Evolutionary conservation across 306 rosid genomes (phyloP).

Genomic region (Lathyrus oleraceus): DNA sequence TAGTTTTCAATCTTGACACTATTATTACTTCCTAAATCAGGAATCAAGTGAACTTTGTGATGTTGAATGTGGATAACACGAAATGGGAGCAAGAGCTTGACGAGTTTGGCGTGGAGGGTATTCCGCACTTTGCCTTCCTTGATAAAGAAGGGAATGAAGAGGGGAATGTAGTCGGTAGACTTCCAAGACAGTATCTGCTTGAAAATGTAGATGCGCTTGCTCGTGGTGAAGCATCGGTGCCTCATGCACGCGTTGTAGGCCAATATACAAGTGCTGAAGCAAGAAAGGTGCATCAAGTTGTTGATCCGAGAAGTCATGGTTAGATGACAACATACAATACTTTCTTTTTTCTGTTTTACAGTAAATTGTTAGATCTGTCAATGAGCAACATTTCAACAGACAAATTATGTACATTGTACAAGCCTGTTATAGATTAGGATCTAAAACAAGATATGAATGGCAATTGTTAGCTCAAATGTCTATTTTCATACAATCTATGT

Average conservation of each 20-base stretch:
- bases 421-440: slow-evolving; percentile 24
- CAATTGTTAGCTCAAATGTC: slow-evolving; percentile 16
- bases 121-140: slow-evolving; percentile 93
- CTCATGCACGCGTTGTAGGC: slow-evolving; percentile 87
- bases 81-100: slow-evolving; percentile 99
- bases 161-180: slow-evolving; percentile 91
- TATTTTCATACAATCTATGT: slow-evolving; percentile 7
- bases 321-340: slow-evolving; percentile 41
- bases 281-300: slow-evolving; percentile 85
- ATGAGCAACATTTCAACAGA: slow-evolving; percentile 36
- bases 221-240: slow-evolving; percentile 69
- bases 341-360: slow-evolving; percentile 18
- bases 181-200: slow-evolving; percentile 70
- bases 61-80: slow-evolving; percentile 83
- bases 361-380: slow-evolving; percentile 26
- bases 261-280: slow-evolving; percentile 82
- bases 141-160: slow-evolving; percentile 90
- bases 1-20: not conserved
- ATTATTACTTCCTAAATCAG: slow-evolving; percentile 37
- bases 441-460: not conserved
- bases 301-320: slow-evolving; percentile 92
- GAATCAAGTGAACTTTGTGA: slow-evolving; percentile 40
- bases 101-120: slow-evolving; percentile 98
- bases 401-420: slow-evolving; percentile 11
- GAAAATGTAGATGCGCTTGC: slow-evolving; percentile 90